Evolutionary conservation across 2,329 filamentous ascomycete genomes (phyloP), one percentile per base, ranked within the genome.

Genomic region (Neoarthrinium moseri): DNA sequence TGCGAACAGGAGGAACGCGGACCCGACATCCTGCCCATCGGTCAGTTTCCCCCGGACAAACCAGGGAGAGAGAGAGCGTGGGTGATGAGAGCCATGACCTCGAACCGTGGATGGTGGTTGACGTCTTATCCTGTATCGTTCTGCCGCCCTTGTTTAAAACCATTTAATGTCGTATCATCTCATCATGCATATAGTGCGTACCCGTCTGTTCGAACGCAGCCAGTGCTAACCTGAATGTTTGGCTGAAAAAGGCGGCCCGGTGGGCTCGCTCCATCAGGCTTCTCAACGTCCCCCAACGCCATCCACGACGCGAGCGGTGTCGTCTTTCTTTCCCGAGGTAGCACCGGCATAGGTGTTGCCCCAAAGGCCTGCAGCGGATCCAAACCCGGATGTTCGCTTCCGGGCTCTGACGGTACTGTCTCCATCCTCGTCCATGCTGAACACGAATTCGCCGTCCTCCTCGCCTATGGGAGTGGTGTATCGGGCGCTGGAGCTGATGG

Each of bases 391-490:
- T 2, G 63, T 68, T 45, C 76, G 72, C 63, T 79, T 80, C 42
- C 73, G 65, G 8, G 70, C 68, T 33, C 70, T 67, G 45, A 68
- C 65, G 15, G 69, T 67, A 10, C 64, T 64, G 29, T 74, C 67
- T 18, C 79, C 77, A 21, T 80, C 78, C 45, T 82, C 79, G 53
- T 85, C 81, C 81, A 85, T 84, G 57, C 70, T 79, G 59, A 85
- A 85, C 12, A 85, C 77, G 52, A 84, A 83, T 21, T 80, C 75
- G 4, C 78, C 71, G 45, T 84, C 80, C 54, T 85, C 81, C 57
- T 84, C 81, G 48, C 84, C 81, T 50, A 85, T 84, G 3, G 81
- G 81, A 1, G 80, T 84, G 2, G 81, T 81, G 59, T 83, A 83
- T 13, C 81, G 70, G 17, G 78, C 78, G 30, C 73, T 78, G 30